Conservation (phyloP, 2,329 filamentous ascomycete species). For the Sporothrix dimorphospora region DNA sequence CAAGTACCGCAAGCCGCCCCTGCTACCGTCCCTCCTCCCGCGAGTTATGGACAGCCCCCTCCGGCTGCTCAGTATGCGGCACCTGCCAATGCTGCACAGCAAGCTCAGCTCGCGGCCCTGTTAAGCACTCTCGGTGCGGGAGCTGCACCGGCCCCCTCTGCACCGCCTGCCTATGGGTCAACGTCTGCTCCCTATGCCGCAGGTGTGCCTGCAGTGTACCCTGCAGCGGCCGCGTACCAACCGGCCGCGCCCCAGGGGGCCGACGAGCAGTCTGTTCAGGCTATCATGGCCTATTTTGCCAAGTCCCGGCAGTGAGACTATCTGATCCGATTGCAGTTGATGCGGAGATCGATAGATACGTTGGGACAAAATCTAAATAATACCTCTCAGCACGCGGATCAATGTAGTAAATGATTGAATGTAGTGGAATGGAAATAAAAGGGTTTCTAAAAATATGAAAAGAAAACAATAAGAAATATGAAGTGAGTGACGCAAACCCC, state of each 20-base stretch:
- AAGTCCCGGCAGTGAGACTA: slow-evolving; percentile 59
- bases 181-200: slow-evolving; percentile 4
- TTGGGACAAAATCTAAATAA: too few species aligned
- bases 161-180: not conserved
- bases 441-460: too few species aligned
- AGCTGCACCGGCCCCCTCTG: slow-evolving; percentile 24
- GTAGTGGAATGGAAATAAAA: not conserved
- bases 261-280: slow-evolving; percentile 61
- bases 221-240: slow-evolving; percentile 26
- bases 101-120: slow-evolving; percentile 53
- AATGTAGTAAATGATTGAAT: not conserved
- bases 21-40: not conserved
- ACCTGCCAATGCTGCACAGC: slow-evolving; percentile 31
- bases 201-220: not conserved
- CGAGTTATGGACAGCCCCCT: not conserved
- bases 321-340: not conserved
- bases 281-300: slow-evolving; percentile 74
- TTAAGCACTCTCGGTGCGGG: slow-evolving; percentile 45
- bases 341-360: not conserved
- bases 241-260: slow-evolving; percentile 37
- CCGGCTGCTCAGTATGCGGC: slow-evolving; percentile 4
- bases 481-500: slow-evolving; percentile 3
- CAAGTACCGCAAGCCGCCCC: slow-evolving; percentile 34
- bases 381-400: too few species aligned
- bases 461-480: not conserved